phyloP scores from a whole-genome alignment of 1,284 basidiomycete genomes.

The Xanthoconium separans region DNA sequence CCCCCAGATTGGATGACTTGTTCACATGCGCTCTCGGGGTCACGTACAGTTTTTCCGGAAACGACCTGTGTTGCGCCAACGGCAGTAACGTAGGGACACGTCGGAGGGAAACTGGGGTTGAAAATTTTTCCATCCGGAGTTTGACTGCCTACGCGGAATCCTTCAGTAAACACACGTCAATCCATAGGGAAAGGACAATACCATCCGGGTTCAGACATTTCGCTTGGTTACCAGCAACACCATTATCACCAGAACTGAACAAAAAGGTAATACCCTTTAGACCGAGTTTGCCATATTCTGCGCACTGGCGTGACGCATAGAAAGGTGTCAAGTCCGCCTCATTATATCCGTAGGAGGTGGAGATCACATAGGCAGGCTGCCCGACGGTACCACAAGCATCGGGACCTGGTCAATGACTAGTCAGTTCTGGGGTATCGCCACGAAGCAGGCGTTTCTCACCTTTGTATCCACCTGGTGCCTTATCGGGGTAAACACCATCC shows the following conservation, averaged over 20 bases:
- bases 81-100: conserved; percentile 46
- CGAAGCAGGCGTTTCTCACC: conserved; percentile 9
- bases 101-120: conserved; percentile 46
- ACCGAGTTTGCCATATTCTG: conserved; percentile 54
- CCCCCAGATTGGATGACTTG: conserved; percentile 38
- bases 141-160: conserved; percentile 10
- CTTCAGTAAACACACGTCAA: not conserved
- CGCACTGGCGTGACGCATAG: conserved; percentile 53
- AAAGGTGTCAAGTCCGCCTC: conserved; percentile 46
- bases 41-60: conserved; percentile 31
- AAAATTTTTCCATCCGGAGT: conserved; percentile 38
- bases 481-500: conserved; percentile 56
- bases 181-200: conserved; percentile 4
- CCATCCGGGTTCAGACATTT: conserved; percentile 45
- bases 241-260: conserved; percentile 51
- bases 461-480: conserved; percentile 41
- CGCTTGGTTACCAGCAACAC: conserved; percentile 44
- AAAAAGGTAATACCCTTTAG: conserved; percentile 49
- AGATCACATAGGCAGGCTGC: conserved; percentile 53
- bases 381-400: conserved; percentile 51
- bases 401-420: conserved; percentile 23
- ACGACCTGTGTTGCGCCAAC: conserved; percentile 49
- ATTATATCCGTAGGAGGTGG: conserved; percentile 51
- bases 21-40: conserved; percentile 33
- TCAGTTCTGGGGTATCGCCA: conserved; percentile 1